Evolutionary conservation across 2,329 filamentous ascomycete species (phyloP).

Genomic region (Nemania bipapillata): DNA sequence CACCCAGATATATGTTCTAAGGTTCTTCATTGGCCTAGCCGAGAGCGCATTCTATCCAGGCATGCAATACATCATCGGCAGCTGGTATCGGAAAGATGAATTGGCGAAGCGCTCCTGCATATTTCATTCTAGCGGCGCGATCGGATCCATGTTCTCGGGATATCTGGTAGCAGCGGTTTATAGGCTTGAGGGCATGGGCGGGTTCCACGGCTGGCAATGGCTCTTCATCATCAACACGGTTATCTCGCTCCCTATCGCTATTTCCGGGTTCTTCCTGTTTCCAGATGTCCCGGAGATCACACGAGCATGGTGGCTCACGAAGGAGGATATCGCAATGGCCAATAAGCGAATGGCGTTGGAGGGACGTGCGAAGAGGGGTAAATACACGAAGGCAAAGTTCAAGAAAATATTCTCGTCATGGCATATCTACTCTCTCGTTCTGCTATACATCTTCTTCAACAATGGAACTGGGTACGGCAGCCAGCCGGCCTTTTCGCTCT

Average conservation of each 20-base stretch:
- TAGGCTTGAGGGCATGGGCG: constrained; percentile 58
- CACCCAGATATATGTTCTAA: constrained; percentile 51
- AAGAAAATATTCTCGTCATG: constrained; percentile 71
- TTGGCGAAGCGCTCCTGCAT: constrained; percentile 60
- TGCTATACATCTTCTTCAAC: constrained; percentile 73
- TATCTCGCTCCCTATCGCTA: constrained; percentile 63
- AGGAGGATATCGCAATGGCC: constrained; percentile 54
- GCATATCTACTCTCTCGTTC: constrained; percentile 70
- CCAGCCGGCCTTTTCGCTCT: constrained; percentile 66
- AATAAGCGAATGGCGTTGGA: constrained; percentile 58
- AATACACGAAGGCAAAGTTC: constrained; percentile 61
- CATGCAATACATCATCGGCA: constrained; percentile 53
- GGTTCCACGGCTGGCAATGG: constrained; percentile 66
- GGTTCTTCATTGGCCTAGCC: constrained; percentile 53
- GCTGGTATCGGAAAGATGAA: constrained; percentile 55
- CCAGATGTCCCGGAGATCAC: constrained; percentile 57
- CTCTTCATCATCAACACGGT: constrained; percentile 65
- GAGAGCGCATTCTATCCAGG: constrained; percentile 49
- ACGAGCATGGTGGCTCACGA: constrained; percentile 53
- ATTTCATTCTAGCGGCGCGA: constrained; percentile 51
- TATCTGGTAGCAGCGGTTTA: constrained; percentile 67
- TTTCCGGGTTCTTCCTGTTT: constrained; percentile 60
- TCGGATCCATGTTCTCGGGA: constrained; percentile 58
- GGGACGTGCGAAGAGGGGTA: constrained; percentile 56
- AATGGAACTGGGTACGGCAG: constrained; percentile 62